Conservation (phyloP, 2,329 filamentous ascomycete genomes). For the Lomentospora prolificans region DNA sequence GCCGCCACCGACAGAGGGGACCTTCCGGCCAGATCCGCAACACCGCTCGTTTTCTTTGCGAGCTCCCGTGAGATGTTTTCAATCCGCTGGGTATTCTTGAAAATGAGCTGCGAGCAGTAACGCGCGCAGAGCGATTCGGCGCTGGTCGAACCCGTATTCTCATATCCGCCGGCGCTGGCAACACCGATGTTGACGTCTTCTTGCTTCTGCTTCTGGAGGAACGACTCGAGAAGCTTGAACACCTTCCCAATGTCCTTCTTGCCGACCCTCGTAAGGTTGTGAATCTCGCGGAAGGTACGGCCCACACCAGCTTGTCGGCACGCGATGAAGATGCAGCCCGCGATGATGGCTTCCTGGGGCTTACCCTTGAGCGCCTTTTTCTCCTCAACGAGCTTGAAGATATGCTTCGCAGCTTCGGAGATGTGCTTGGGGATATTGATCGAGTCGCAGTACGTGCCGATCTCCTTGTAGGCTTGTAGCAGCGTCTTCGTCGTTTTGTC, state of each 20-base stretch:
- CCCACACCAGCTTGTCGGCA: conserved; percentile 82
- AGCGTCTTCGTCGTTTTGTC: conserved; percentile 79
- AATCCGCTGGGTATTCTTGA: conserved; percentile 61
- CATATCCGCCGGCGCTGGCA: conserved; percentile 58
- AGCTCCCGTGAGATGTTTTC: conserved; percentile 72
- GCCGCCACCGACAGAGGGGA: conserved; percentile 91
- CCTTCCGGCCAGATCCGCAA: conserved; percentile 78
- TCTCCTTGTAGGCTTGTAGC: conserved; percentile 79
- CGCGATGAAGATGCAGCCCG: conserved; percentile 94
- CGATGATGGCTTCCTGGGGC: conserved; percentile 84
- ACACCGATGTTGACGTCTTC: conserved; percentile 36
- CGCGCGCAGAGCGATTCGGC: conserved; percentile 79
- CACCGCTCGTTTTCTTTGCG: conserved; percentile 65
- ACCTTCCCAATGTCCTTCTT: conserved; percentile 97
- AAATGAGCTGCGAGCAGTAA: conserved; percentile 75
- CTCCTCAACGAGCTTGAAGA: conserved; percentile 92
- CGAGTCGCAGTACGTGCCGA: conserved; percentile 76
- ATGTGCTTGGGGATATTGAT: conserved; percentile 74
- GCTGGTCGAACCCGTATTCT: conserved; percentile 65
- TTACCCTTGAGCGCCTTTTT: conserved; percentile 93
- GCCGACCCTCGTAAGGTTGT: conserved; percentile 80
- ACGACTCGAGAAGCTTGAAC: conserved; percentile 87
- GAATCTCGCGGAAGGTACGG: conserved; percentile 90
- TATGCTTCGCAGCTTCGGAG: conserved; percentile 82
- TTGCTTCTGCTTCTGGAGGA: conserved; percentile 67